Evolutionary conservation across 2,329 filamentous ascomycete genomes (phyloP).

Genomic region (Dryadomyces quercivorus): DNA sequence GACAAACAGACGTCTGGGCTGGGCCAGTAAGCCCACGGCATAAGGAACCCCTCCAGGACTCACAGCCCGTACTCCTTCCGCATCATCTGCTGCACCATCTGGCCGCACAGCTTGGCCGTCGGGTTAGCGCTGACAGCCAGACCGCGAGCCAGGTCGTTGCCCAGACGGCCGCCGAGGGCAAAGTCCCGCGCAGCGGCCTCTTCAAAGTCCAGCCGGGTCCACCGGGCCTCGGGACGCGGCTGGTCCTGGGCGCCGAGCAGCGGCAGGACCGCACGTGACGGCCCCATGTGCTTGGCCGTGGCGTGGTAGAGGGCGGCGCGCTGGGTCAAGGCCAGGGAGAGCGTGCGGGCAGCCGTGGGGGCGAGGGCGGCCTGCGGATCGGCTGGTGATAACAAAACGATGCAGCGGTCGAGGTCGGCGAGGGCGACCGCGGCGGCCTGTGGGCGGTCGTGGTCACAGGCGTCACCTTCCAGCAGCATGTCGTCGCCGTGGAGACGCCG

Average conservation of each 20-base stretch:
- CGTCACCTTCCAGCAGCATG: slow-evolving; percentile 31
- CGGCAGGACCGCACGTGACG: background rate
- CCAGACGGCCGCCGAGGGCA: slow-evolving; percentile 50
- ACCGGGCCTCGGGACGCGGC: slow-evolving; percentile 26
- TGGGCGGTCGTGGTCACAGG: slow-evolving; percentile 12
- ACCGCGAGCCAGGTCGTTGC: slow-evolving; percentile 52
- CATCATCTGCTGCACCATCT: slow-evolving; percentile 59
- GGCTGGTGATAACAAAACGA: slow-evolving; percentile 44
- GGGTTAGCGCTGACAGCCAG: slow-evolving; percentile 55
- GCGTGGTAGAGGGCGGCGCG: slow-evolving; percentile 52
- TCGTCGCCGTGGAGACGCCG: slow-evolving; percentile 51
- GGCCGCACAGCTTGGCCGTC: slow-evolving; percentile 56
- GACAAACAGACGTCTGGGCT: slow-evolving; percentile 7
- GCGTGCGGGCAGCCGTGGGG: slow-evolving; percentile 48
- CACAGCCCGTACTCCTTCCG: slow-evolving; percentile 49
- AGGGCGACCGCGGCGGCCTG: slow-evolving; percentile 23
- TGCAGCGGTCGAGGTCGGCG: slow-evolving; percentile 43
- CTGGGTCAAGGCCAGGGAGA: slow-evolving; percentile 62
- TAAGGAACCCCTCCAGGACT: background rate
- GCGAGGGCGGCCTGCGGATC: slow-evolving; percentile 41
- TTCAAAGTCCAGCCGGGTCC: slow-evolving; percentile 45
- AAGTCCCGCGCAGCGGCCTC: slow-evolving; percentile 51
- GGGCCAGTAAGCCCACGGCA: background rate
- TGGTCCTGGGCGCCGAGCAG: background rate
- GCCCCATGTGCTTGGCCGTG: slow-evolving; percentile 33